Base-by-base conservation (phyloP, 371 early-diverging fungal species). In the Chytridium lagenaria region DNA sequence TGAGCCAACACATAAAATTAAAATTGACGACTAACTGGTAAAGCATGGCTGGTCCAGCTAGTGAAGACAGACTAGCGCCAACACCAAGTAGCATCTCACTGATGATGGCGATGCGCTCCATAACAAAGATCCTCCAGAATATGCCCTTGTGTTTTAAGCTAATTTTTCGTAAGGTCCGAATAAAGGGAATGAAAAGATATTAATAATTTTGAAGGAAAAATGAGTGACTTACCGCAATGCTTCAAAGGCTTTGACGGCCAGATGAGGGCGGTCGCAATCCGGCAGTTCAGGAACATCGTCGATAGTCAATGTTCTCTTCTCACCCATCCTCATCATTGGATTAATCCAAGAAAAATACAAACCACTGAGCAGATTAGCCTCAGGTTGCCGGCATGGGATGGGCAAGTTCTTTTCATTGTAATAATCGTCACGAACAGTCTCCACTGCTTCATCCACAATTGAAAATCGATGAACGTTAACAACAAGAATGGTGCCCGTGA, bases 251-350 rank as follows among this genome's bases (percentile, higher is more conserved):
- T 57, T 55, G 38, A 77, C 73, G 37, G 73, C 73, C 1, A 15
- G 28, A 0, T 55, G 39, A 10, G 73, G 72, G 28, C 67, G 52
- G 22, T 79, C 78, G 7, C 50, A n/a, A 2, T 71, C 66, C 7
- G 16, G 1, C 38, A 81, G 65, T 16, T 75, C 68, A 1, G 78
- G 77, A 23, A 81, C 72, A 50, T 92, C 90, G 12, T 61, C 36
- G 1, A 86, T 78, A 51, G 82, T 87, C 16, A 93, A 80, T 0
- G 87, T 83, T 2, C 85, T 83, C 65, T 76, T 83, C 75, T 84
- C 85, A 22, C 91, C 92, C 2, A 70, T 49, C 2, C 77, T 49
- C 70, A 77, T 73, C 22, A 77, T 12, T 0, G 70, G 70, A 63
- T 69, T 70, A 59, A 73, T 67, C 77, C 77, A 77, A 16, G 59